Base-by-base conservation (phyloP, 257 asterid genomes). In the Solanum medicagineum region DNA sequence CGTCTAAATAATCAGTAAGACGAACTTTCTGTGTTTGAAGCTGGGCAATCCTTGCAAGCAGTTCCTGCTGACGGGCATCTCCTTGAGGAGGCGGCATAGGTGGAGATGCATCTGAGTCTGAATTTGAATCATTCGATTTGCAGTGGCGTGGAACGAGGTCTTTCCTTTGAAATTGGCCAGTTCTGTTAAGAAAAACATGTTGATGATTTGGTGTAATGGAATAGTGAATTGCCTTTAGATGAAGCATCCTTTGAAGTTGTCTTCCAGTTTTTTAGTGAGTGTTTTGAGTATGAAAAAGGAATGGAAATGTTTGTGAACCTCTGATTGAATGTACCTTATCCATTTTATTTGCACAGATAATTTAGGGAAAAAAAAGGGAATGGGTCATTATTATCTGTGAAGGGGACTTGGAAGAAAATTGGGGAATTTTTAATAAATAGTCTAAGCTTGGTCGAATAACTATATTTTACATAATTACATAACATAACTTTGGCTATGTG, bases 21-120 rank as follows among this genome's bases (percentile, higher is more conserved):
- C 96, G 96, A 12, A 94, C 92, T 68, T 96, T 96, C 60, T 95
- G 97, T 24, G 99, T 75, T 85, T 95, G 98, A 89, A 96, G 94
- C 97, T 93, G 92, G 4, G 93, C 97, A 59, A 95, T 95, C 62
- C 86, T 89, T 29, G 91, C 99, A n/a, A 95, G 99, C 57, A 96
- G 91, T 32, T 96, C 98, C 87, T 96, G 99, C 84, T 91, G 91
- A 29, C 87, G 90, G 11, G 53, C 56, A 83, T 95, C 98, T 53
- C 96, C 98, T 88, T 88, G 80, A 1, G 94, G 80, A 1, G 94
- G 93, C 7, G 91, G 87, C 4, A 10, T 24, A 8, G 89, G 90
- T 20, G 91, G 86, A 14, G 91, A 85, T 4, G 87, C 89, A 7
- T 90, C 86, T 8, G 85, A 26, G 24, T 89, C 90, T 87, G 93